A percentile compares a stretch with the other conserved stretches of the same genome.
Evolutionary conservation across 441 rosid genomes (phyloP).

Genomic region (Adansonia rubrostipa): DNA sequence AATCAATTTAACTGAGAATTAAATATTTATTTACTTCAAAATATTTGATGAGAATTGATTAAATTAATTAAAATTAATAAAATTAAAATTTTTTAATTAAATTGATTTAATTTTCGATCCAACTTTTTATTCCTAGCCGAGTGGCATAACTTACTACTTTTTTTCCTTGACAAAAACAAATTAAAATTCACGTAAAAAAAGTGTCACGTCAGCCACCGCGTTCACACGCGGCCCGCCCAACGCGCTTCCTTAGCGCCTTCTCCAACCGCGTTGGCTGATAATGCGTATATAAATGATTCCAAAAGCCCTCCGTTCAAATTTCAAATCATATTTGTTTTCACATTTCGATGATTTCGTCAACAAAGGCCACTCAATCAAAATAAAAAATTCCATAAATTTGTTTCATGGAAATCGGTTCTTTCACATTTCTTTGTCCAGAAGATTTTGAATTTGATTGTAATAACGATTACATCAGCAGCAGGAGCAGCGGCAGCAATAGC

Average conservation of each 20-base stretch:
- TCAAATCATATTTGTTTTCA: constrained; percentile 30
- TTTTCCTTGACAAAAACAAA: too few relatives aligned
- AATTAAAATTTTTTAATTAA: too few relatives aligned
- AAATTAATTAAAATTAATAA: too few relatives aligned
- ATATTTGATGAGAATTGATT: too few relatives aligned
- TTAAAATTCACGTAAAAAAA: too few relatives aligned
- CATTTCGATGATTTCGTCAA: constrained; percentile 14
- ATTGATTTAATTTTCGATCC: too few relatives aligned
- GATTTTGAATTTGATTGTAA: constrained; percentile 25
- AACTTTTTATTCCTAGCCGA: too few relatives aligned
- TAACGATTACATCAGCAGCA: background rate
- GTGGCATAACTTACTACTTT: too few relatives aligned
- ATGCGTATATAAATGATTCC: background rate
- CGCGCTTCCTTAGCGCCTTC: constrained; percentile 39
- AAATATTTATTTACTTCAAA: too few relatives aligned
- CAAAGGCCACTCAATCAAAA: constrained; percentile 19
- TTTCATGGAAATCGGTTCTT: constrained; percentile 56
- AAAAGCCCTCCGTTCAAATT: constrained; percentile 1
- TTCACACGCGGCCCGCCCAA: constrained; percentile 34
- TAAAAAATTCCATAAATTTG: background rate
- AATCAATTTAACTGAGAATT: too few relatives aligned
- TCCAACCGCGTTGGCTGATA: background rate
- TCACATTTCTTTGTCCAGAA: constrained; percentile 48
- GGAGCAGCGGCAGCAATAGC: background rate
- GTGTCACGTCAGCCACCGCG: constrained; percentile 21